phyloP scores from a whole-genome alignment of 495 filamentous ascomycete species.

The Penicillium pancosmium region DNA sequence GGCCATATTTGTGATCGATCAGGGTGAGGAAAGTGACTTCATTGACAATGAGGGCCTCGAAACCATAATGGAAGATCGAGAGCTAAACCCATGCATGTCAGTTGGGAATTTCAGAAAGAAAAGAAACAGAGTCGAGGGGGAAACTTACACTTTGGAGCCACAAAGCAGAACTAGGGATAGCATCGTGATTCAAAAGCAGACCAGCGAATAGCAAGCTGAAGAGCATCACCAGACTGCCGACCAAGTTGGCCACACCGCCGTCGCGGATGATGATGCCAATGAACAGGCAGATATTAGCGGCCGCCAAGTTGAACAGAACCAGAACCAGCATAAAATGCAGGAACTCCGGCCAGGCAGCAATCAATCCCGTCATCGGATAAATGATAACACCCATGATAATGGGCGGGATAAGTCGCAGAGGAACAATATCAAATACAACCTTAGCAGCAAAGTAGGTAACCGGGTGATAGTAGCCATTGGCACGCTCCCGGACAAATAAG shows the following conservation, averaged over 20 bases:
- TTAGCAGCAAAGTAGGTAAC: slow-evolving; percentile 96
- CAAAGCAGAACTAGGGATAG: slow-evolving; percentile 76
- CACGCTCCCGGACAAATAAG: slow-evolving; percentile 89
- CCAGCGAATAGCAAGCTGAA: slow-evolving; percentile 96
- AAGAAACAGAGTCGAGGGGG: neutral
- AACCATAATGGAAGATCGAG: slow-evolving; percentile 99
- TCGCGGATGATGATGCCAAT: slow-evolving; percentile 96
- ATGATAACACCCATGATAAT: slow-evolving; percentile 96
- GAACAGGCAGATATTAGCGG: slow-evolving; percentile 90
- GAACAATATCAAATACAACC: slow-evolving; percentile 93
- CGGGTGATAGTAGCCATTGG: slow-evolving; percentile 97
- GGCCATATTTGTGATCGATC: slow-evolving; percentile 88
- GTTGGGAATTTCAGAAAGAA: neutral
- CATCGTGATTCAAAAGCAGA: slow-evolving; percentile 89
- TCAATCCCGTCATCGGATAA: slow-evolving; percentile 97
- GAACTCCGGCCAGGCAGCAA: slow-evolving; percentile 81
- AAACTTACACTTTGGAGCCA: slow-evolving; percentile 82
- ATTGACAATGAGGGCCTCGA: slow-evolving; percentile 96
- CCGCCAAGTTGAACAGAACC: slow-evolving; percentile 94
- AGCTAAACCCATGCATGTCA: slow-evolving; percentile 47
- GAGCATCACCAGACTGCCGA: slow-evolving; percentile 95
- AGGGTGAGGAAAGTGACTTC: slow-evolving; percentile 91
- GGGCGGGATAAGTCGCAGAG: slow-evolving; percentile 89
- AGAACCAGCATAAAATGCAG: slow-evolving; percentile 88
- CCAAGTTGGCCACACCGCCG: slow-evolving; percentile 87